Percentiles rank a stretch among this genome's conserved stretches.
phyloP scores from a whole-genome alignment of 2,329 filamentous ascomycete genomes.

The Hypoxylon sp. region DNA sequence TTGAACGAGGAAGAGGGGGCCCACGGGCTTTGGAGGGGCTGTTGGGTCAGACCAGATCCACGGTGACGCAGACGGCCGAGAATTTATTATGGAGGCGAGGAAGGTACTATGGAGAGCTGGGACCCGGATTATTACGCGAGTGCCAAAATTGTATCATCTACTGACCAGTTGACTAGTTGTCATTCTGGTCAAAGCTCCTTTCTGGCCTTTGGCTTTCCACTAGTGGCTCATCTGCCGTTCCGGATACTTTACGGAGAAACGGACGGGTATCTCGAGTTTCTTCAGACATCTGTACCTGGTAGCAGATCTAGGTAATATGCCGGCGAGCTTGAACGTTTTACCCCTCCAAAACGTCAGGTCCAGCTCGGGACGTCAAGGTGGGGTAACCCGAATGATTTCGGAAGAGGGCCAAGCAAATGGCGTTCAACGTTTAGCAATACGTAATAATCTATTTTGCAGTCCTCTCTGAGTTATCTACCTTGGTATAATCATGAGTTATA shows the following conservation, averaged over 20 bases:
- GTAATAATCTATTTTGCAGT: not conserved
- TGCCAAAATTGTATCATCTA: slow-evolving; percentile 26
- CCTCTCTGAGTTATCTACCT: not conserved
- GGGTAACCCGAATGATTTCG: slow-evolving; percentile 38
- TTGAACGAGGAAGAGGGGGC: slow-evolving; percentile 26
- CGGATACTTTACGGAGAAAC: slow-evolving; percentile 31
- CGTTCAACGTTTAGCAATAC: slow-evolving; percentile 20
- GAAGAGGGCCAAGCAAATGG: slow-evolving; percentile 3
- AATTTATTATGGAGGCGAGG: slow-evolving; percentile 35
- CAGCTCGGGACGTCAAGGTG: slow-evolving; percentile 37
- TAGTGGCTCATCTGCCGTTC: slow-evolving; percentile 23
- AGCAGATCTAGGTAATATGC: slow-evolving; percentile 29
- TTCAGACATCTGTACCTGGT: not conserved
- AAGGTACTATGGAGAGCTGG: slow-evolving; percentile 6
- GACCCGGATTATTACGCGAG: slow-evolving; percentile 42
- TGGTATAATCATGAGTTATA: not conserved
- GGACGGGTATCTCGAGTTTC: slow-evolving; percentile 11
- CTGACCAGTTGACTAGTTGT: not conserved
- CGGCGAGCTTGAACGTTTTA: slow-evolving; percentile 31
- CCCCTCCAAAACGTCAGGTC: slow-evolving; percentile 33
- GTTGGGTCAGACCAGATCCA: slow-evolving; percentile 38
- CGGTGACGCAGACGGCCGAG: slow-evolving; percentile 43
- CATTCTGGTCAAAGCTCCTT: slow-evolving; percentile 17
- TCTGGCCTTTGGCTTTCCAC: slow-evolving; percentile 11
- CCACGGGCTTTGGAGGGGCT: slow-evolving; percentile 34